phyloP scores from a whole-genome alignment of 768 basidiomycete genomes.

The Epithele typhae region DNA sequence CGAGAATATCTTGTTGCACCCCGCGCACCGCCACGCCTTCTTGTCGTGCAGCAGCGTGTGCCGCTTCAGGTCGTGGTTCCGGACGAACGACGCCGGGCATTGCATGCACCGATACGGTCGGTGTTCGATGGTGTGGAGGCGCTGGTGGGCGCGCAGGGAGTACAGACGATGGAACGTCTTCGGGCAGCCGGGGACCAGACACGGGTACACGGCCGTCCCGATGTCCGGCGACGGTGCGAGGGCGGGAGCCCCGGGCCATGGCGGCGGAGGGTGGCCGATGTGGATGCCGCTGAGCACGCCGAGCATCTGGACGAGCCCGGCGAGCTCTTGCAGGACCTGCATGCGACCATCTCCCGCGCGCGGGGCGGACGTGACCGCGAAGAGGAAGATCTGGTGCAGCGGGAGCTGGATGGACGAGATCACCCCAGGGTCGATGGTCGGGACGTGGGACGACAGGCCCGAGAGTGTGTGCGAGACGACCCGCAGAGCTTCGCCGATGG shows the following conservation, averaged over 20 bases:
- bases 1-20: conserved; percentile 72
- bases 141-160: conserved; percentile 67
- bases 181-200: conserved; percentile 57
- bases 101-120: conserved; percentile 60
- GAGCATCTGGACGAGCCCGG: conserved; percentile 78
- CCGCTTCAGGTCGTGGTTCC: conserved; percentile 79
- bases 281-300: conserved; percentile 77
- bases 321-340: conserved; percentile 66
- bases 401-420: conserved; percentile 69
- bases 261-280: conserved; percentile 43
- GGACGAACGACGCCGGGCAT: conserved; percentile 73
- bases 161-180: conserved; percentile 70
- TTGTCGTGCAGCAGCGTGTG: conserved; percentile 68
- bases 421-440: conserved; percentile 49
- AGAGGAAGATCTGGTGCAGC: conserved; percentile 75
- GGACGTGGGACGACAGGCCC: conserved; percentile 29
- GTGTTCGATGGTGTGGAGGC: conserved; percentile 50
- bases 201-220: conserved; percentile 77
- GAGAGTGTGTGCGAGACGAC: conserved; percentile 48
- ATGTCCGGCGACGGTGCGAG: conserved; percentile 41
- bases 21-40: conserved; percentile 69
- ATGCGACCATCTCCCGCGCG: conserved; percentile 38
- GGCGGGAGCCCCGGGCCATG: conserved; percentile 23
- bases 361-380: conserved; percentile 59
- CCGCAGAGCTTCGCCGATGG: conserved; percentile 58